Percentiles rank a stretch among this genome's conserved stretches.
These are phyloP conservation scores for Kuraishia capsulata DNA, from an alignment of 805 yeast species.

Conservation along the genomic window DNA sequence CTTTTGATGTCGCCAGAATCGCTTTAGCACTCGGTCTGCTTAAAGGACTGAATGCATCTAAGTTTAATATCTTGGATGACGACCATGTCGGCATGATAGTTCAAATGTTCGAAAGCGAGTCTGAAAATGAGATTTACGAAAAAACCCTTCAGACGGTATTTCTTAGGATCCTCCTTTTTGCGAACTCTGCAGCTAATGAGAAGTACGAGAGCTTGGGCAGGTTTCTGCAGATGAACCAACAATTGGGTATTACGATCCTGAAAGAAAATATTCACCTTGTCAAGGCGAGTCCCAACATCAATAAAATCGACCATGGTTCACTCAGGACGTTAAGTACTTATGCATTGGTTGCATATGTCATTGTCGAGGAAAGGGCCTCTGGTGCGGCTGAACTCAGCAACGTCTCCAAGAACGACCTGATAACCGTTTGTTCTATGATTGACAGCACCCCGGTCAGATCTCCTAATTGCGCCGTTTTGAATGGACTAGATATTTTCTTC, in stretches of 20 bases:
- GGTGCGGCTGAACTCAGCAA: slow-evolving; percentile 12
- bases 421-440: neutral
- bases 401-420: slow-evolving; percentile 5
- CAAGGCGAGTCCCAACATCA: too few relatives aligned
- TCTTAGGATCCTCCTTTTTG: slow-evolving; percentile 33
- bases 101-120: slow-evolving; percentile 21
- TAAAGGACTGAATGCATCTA: slow-evolving; percentile 27
- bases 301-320: too few relatives aligned
- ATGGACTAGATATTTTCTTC: neutral
- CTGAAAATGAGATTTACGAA: slow-evolving; percentile 37
- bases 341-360: neutral
- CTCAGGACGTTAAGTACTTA: too few relatives aligned
- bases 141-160: slow-evolving; percentile 41
- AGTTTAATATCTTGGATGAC: slow-evolving; percentile 10
- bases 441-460: neutral
- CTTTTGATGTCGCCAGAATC: slow-evolving; percentile 66
- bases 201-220: slow-evolving; percentile 26
- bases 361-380: slow-evolving; percentile 8
- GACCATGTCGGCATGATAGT: slow-evolving; percentile 20
- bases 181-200: slow-evolving; percentile 15
- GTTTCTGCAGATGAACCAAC: slow-evolving; percentile 22
- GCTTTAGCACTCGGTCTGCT: slow-evolving; percentile 49
- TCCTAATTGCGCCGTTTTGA: neutral
- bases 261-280: slow-evolving; percentile 25
- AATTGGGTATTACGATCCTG: slow-evolving; percentile 20